phyloP scores from a whole-genome alignment of 306 rosid species.

The Malus asiatica region DNA sequence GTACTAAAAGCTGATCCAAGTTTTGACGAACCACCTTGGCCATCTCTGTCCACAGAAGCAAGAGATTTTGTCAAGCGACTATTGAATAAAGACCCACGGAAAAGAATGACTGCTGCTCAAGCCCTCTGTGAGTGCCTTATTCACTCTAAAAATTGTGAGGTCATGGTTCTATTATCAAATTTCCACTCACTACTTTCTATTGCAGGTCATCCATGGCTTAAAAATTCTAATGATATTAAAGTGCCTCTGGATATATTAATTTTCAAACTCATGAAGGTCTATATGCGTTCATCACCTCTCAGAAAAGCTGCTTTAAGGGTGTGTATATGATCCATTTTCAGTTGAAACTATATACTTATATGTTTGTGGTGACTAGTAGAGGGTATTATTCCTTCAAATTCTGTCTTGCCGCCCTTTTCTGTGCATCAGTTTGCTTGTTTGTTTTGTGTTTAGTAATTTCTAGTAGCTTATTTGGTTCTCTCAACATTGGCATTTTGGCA shows the following conservation, averaged over 20 bases:
- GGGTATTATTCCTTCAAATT: background rate
- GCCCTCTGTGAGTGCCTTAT: slow-evolving; percentile 58
- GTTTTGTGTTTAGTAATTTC: background rate
- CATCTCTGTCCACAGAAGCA: slow-evolving; percentile 69
- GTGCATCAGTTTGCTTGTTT: background rate
- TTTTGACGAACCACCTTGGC: slow-evolving; percentile 94
- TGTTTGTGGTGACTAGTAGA: background rate
- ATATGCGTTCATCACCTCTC: slow-evolving; percentile 83
- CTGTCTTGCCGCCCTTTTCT: background rate
- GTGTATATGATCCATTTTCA: slow-evolving; percentile 22
- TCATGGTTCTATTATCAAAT: slow-evolving; percentile 4
- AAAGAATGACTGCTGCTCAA: slow-evolving; percentile 89
- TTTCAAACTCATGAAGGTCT: slow-evolving; percentile 80
- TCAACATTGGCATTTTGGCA: slow-evolving; percentile 29
- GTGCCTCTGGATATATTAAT: slow-evolving; percentile 70
- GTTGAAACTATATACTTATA: background rate
- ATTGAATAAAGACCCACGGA: slow-evolving; percentile 81
- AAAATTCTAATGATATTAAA: slow-evolving; percentile 44
- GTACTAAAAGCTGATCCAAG: slow-evolving; percentile 84
- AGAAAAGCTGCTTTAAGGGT: slow-evolving; percentile 92
- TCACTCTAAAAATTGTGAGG: background rate
- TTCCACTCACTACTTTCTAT: slow-evolving; percentile 25
- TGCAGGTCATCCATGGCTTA: slow-evolving; percentile 96
- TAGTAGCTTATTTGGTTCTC: background rate
- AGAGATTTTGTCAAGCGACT: slow-evolving; percentile 79